Evolutionary conservation across 306 rosid genomes (phyloP).

Genomic region (Leucaena leucocephala): DNA sequence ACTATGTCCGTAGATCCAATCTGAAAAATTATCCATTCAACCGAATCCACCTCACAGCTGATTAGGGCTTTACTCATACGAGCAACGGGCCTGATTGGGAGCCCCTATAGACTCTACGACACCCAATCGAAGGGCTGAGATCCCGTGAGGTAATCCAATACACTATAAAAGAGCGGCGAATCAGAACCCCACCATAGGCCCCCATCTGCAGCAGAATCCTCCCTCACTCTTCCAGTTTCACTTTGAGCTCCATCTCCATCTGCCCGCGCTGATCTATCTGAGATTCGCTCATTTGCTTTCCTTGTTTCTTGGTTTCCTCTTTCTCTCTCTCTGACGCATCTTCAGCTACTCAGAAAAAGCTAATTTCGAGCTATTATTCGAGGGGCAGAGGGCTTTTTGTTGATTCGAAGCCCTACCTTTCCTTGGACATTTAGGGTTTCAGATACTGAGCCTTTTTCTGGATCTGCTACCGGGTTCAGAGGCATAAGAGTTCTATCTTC

Average conservation of each 20-base stretch:
- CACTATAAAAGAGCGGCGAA: neutral
- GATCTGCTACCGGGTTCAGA: constrained; percentile 41
- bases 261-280: constrained; percentile 19
- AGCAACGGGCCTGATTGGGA: constrained; percentile 26
- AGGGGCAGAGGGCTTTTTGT: neutral
- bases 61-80: too few relatives aligned
- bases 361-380: neutral
- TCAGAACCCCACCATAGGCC: neutral
- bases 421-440: constrained; percentile 41
- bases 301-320: neutral
- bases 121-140: constrained; percentile 21
- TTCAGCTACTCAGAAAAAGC: too few relatives aligned
- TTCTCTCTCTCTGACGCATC: neutral
- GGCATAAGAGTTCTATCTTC: neutral
- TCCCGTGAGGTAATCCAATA: neutral
- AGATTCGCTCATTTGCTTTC: constrained; percentile 1
- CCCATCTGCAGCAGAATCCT: neutral
- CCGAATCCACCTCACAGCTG: neutral
- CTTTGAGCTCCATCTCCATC: constrained; percentile 1
- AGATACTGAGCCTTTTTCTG: neutral
- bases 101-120: neutral
- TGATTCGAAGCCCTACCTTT: constrained; percentile 9
- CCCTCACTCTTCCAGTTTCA: constrained; percentile 6
- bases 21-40: neutral
- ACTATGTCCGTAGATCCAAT: neutral